Base-by-base conservation (phyloP, 2,329 filamentous ascomycete species). In the Exophiala alcalophila region DNA sequence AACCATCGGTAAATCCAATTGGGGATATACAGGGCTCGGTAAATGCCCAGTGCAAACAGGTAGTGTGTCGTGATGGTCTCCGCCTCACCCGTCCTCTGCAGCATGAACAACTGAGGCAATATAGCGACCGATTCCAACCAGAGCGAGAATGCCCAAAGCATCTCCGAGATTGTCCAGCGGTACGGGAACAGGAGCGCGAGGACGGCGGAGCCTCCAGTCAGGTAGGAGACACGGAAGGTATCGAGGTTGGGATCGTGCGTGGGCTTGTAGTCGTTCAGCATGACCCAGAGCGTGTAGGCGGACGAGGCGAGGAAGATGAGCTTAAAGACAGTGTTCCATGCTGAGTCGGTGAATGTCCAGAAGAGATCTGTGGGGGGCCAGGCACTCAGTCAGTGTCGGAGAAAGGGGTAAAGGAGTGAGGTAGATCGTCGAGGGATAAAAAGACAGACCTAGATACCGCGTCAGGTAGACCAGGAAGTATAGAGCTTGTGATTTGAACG, bases 11-110 rank as follows among this genome's bases (percentile, higher is more conserved):
- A 97, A 59, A 97, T 81, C 92, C 92, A 98, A 71, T 98, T 98
- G 55, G 92, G 92, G 57, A 98, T 98, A 69, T 98, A 98, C 43
- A 98, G 74, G 3, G 90, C 87, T 44, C 92, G 78, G 72, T 98
- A 98, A 51, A 83, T 73, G 23, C 92, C 92, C 25, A 98, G 75
- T 10, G 94, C 91, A 61, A 95, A 95, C 28, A 98, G 78, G 66
- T 98, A 98, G 69, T 98, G 91, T 1, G 90, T 95, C 9, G 92
- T 98, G 62, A 98, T 98, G n/a, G 92, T 96, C 71, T 98, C 92
- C 8, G 92, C 94, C 71, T 97, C 91, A 55, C 92, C 94, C 0
- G 92, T 98, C 59, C 92, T 78, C 71, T 98, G 92, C 52, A 98
- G 76, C 87, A 98, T 94, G 69, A 98, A 97, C 39, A 98, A 78